Evolutionary conservation across 2,329 filamentous ascomycete genomes (phyloP).

Genomic region (Monilinia vaccinii-corymbosi): DNA sequence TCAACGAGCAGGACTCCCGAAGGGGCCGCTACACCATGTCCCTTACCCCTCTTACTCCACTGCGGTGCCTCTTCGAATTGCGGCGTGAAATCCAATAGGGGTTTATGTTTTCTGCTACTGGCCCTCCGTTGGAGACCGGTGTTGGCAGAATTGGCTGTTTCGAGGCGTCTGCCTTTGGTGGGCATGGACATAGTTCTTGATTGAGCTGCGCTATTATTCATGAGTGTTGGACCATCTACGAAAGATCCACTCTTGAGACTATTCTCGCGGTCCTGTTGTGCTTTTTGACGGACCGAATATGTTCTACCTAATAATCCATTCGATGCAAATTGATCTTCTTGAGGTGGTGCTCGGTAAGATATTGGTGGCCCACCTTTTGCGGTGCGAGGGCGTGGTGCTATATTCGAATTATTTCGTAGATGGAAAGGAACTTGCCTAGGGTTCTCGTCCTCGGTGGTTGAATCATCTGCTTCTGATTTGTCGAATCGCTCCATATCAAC

Average conservation of each 20-base stretch:
- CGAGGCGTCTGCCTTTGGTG: constrained; percentile 6
- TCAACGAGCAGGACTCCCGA: constrained; percentile 39
- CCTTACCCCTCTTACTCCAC: constrained; percentile 43
- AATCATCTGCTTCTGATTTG: constrained; percentile 10
- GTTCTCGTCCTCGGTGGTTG: constrained; percentile 24
- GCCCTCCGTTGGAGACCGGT: constrained; percentile 10
- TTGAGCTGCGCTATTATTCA: constrained; percentile 35
- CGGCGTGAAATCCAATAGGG: constrained; percentile 60
- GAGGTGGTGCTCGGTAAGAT: constrained; percentile 19
- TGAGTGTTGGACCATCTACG: constrained; percentile 46
- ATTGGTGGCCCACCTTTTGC: constrained; percentile 17
- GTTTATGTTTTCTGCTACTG: constrained; percentile 33
- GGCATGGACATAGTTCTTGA: constrained; percentile 23
- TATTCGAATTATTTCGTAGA: constrained; percentile 21
- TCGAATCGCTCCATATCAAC: constrained; percentile 53
- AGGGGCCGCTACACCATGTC: constrained; percentile 37
- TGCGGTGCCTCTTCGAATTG: constrained; percentile 56
- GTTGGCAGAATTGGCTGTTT: constrained; percentile 1
- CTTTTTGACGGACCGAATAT: constrained; percentile 38
- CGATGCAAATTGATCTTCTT: constrained; percentile 35
- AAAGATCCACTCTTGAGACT: constrained; percentile 35
- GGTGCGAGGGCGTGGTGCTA: neutral
- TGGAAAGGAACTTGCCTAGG: constrained; percentile 27
- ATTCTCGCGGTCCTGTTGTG: constrained; percentile 21
- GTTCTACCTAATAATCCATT: constrained; percentile 39